These are phyloP conservation scores for Bonnemaisonia californica DNA, from an alignment of 31 red algal species.

Conservation along the genomic window DNA sequence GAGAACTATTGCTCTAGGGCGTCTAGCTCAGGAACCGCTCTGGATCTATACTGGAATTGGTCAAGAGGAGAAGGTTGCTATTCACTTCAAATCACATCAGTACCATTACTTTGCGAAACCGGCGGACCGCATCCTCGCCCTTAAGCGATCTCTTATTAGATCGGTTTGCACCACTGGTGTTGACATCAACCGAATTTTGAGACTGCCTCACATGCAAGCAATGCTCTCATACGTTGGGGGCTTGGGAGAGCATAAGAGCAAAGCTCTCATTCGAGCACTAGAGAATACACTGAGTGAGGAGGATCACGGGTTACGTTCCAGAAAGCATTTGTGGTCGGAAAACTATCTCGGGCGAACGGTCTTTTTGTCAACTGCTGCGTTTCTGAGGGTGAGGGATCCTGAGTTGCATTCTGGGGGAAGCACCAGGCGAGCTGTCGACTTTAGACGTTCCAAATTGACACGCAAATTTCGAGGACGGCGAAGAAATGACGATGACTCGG, in stretches of 20 bases:
- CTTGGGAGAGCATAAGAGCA: constrained; percentile 82
- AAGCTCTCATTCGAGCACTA: constrained; percentile 51
- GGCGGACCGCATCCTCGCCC: constrained; percentile 44
- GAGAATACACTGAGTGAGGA: constrained; percentile 49
- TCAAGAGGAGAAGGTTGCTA: constrained; percentile 55
- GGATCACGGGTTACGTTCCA: constrained; percentile 49
- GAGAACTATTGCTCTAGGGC: constrained; percentile 75
- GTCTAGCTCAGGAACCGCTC: constrained; percentile 85
- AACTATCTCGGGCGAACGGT: constrained; percentile 72
- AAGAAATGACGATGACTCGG: constrained; percentile 54
- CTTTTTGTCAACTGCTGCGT: constrained; percentile 82
- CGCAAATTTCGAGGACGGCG: constrained; percentile 48
- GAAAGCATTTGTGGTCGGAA: constrained; percentile 73
- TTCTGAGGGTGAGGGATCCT: constrained; percentile 82
- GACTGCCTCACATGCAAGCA: constrained; percentile 63
- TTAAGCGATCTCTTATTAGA: constrained; percentile 72
- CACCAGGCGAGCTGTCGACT: constrained; percentile 53
- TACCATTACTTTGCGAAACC: constrained; percentile 68
- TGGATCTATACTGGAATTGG: constrained; percentile 86
- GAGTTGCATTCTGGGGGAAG: constrained; percentile 74
- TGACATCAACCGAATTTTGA: constrained; percentile 87
- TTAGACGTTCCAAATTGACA: constrained; percentile 38
- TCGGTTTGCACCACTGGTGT: constrained; percentile 78
- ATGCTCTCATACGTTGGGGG: constrained; percentile 81
- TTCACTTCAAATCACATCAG: constrained; percentile 66